A percentile compares a stretch with the other conserved stretches of the same genome.
phyloP scores from a whole-genome alignment of 1,139 yeast genomes.

The Sugiyamaella paludigena region DNA sequence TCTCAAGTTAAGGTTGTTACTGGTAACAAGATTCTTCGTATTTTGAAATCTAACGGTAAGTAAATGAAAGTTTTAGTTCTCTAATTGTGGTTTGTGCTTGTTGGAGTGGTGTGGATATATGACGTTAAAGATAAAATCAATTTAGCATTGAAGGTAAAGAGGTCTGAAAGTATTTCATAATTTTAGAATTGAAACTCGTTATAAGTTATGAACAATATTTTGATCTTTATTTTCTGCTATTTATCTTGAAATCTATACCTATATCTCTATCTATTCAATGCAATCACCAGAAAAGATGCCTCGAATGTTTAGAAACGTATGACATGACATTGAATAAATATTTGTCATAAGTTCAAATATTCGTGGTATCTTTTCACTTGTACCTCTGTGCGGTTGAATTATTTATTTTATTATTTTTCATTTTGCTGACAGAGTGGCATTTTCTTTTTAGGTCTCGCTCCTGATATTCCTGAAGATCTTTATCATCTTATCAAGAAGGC shows the following conservation, averaged over 20 bases:
- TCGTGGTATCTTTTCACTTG: constrained; percentile 12
- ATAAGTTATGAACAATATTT: too few relatives aligned
- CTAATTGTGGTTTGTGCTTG: not conserved
- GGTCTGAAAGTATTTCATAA: not conserved
- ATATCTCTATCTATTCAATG: too few relatives aligned
- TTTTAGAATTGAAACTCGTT: too few relatives aligned
- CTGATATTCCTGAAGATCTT: constrained; percentile 99
- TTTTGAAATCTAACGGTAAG: constrained; percentile 95
- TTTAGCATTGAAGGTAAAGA: too few relatives aligned
- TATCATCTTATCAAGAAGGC: constrained; percentile 99
- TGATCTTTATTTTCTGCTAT: too few relatives aligned
- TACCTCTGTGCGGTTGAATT: constrained; percentile 41
- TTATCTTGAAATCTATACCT: too few relatives aligned
- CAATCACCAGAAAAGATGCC: too few relatives aligned
- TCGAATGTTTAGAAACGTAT: too few relatives aligned
- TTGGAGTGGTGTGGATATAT: too few relatives aligned
- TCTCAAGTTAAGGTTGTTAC: constrained; percentile 96
- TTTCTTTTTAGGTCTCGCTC: constrained; percentile 70
- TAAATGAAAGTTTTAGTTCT: constrained; percentile 9
- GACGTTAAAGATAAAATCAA: too few relatives aligned
- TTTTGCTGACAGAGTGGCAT: constrained; percentile 41
- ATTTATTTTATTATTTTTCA: constrained; percentile 17
- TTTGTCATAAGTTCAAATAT: too few relatives aligned
- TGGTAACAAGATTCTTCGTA: constrained; percentile 99
- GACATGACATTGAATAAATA: too few relatives aligned